Evolutionary conservation across 176 grass and related monocot species (phyloP).

Genomic region (Tillandsia leiboldiana): DNA sequence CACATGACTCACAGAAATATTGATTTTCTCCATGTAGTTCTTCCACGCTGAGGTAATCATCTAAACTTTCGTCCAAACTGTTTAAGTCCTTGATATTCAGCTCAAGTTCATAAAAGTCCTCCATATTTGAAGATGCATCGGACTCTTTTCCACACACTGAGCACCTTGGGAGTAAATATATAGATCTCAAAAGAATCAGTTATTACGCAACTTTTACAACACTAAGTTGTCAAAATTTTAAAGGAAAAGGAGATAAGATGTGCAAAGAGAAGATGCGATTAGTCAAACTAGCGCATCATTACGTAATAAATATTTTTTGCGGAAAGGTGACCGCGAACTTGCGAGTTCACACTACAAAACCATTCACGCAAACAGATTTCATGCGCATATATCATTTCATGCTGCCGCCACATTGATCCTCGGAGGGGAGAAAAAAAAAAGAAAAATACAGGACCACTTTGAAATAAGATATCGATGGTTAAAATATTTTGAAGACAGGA

Average conservation of each 20-base stretch:
- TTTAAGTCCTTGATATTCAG: constrained; percentile 95
- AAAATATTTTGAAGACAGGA: too few relatives aligned
- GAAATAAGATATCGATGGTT: too few relatives aligned
- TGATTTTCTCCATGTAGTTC: constrained; percentile 87
- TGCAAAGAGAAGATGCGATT: not conserved
- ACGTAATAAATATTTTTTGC: not conserved
- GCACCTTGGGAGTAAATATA: constrained; percentile 48
- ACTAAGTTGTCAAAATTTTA: constrained; percentile 7
- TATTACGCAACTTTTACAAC: constrained; percentile 10
- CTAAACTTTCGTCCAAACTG: constrained; percentile 84
- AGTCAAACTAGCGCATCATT: not conserved
- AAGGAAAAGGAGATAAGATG: not conserved
- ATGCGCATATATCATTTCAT: too few relatives aligned
- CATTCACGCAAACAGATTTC: too few relatives aligned
- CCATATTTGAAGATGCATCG: constrained; percentile 90
- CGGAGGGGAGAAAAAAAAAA: too few relatives aligned
- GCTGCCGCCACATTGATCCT: too few relatives aligned
- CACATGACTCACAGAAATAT: constrained; percentile 81
- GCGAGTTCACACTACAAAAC: too few relatives aligned
- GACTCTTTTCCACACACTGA: constrained; percentile 87
- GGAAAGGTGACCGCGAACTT: not conserved
- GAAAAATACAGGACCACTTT: too few relatives aligned
- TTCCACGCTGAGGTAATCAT: constrained; percentile 82
- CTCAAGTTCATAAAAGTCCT: constrained; percentile 95
- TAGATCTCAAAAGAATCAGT: constrained; percentile 14